A percentile compares a stretch with the other conserved stretches of the same genome.
phyloP scores from a whole-genome alignment of 371 early-diverging fungal species.

The Mucor plumbeus region DNA sequence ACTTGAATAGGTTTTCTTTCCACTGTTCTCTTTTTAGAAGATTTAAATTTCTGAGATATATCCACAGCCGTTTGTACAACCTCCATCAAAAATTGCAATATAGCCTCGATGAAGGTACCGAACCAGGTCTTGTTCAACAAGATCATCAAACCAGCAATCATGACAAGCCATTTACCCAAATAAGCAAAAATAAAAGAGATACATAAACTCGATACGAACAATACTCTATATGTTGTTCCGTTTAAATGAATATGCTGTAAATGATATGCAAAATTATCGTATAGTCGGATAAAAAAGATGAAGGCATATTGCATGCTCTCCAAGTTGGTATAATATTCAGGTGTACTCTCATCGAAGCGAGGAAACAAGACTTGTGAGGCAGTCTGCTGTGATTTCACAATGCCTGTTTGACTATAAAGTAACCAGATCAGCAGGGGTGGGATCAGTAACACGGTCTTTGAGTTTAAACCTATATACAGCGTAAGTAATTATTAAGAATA shows the following conservation, averaged over 20 bases:
- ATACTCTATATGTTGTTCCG: constrained; percentile 23
- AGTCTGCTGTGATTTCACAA: constrained; percentile 13
- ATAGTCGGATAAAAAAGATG: constrained; percentile 38
- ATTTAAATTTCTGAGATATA: constrained; percentile 13
- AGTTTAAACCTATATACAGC: constrained; percentile 34
- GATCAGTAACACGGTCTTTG: constrained; percentile 25
- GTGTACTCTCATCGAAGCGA: constrained; percentile 41
- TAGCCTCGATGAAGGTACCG: constrained; percentile 29
- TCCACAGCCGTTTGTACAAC: constrained; percentile 31
- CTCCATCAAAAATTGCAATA: constrained; percentile 26
- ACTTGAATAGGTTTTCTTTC: constrained; percentile 30
- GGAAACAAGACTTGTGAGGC: constrained; percentile 41
- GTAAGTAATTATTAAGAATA: neutral
- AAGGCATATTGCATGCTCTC: constrained; percentile 44
- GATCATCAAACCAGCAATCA: constrained; percentile 36
- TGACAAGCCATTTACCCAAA: constrained; percentile 12
- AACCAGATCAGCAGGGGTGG: constrained; percentile 31
- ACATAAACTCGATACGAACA: constrained; percentile 13
- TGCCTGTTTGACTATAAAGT: constrained; percentile 31
- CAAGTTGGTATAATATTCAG: constrained; percentile 43
- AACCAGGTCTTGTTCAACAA: constrained; percentile 48
- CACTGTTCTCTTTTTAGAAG: constrained; percentile 7
- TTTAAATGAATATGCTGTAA: constrained; percentile 30
- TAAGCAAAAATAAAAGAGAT: constrained; percentile 11
- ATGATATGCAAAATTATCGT: constrained; percentile 49